Percentiles rank a stretch among this genome's conserved stretches.
Evolutionary conservation across 208 protist genomes (phyloP).

Genomic region (Ichthyophonus hoferi): DNA sequence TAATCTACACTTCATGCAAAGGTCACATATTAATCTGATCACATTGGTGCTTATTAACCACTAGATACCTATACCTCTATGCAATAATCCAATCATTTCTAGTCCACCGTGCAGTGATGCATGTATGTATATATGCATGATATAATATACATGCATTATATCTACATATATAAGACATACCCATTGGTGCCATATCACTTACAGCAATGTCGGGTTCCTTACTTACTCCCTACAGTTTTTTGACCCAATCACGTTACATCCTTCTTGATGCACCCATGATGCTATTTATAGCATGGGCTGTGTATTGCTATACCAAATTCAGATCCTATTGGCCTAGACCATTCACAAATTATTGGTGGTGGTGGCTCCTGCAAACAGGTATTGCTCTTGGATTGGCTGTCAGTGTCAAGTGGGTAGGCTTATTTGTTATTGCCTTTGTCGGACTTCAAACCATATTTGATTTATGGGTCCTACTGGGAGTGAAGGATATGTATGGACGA

Average conservation of each 20-base stretch:
- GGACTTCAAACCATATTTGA: conserved; percentile 16
- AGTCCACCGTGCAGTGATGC: too few relatives aligned
- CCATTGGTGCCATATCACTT: too few relatives aligned
- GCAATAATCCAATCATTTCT: too few relatives aligned
- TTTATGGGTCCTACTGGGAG: background rate
- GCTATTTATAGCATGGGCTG: conserved; percentile 21
- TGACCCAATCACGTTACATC: conserved; percentile 44
- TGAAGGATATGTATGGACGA: background rate
- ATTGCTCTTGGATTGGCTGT: conserved; percentile 33
- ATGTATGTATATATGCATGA: too few relatives aligned
- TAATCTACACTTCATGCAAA: too few relatives aligned
- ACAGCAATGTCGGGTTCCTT: too few relatives aligned
- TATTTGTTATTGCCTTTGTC: conserved; percentile 44
- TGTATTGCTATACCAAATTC: conserved; percentile 17
- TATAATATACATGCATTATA: too few relatives aligned
- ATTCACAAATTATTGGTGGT: conserved; percentile 20
- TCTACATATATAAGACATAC: too few relatives aligned
- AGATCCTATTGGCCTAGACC: background rate
- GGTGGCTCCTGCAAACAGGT: conserved; percentile 33
- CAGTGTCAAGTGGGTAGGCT: conserved; percentile 46
- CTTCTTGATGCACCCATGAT: conserved; percentile 35
- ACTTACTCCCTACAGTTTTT: background rate
- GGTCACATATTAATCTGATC: too few relatives aligned
- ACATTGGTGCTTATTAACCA: too few relatives aligned
- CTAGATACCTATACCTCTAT: too few relatives aligned